Conservation (phyloP, 2,329 filamentous ascomycete genomes). For the Colletotrichum sp. region DNA sequence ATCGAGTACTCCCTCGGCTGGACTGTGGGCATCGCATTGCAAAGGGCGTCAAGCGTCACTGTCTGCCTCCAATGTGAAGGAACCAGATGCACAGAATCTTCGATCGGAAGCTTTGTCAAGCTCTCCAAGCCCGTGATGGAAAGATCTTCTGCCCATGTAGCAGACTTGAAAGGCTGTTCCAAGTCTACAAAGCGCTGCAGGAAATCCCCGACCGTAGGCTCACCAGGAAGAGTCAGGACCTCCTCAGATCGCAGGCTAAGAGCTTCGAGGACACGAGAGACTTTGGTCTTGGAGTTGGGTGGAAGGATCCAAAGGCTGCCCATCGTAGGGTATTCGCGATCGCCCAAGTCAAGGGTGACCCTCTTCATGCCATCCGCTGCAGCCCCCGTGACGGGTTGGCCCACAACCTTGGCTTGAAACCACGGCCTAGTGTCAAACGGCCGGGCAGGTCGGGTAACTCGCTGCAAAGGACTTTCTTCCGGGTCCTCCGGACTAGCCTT, state of each 20-base stretch:
- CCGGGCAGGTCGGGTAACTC: neutral
- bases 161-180: conserved; percentile 9
- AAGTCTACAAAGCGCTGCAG: conserved; percentile 4
- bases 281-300: conserved; percentile 12
- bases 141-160: neutral
- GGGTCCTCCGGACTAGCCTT: neutral
- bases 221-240: neutral
- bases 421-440: conserved; percentile 16
- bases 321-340: conserved; percentile 17
- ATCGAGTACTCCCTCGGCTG: conserved; percentile 17
- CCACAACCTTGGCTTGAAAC: conserved; percentile 11
- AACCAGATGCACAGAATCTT: conserved; percentile 2
- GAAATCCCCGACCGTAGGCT: conserved; percentile 1
- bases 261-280: conserved; percentile 5
- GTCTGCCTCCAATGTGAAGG: conserved; percentile 2
- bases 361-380: conserved; percentile 11
- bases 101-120: conserved; percentile 1
- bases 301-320: conserved; percentile 16
- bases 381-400: neutral
- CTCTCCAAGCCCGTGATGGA: neutral
- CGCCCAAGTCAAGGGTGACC: conserved; percentile 7
- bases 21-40: conserved; percentile 5
- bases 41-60: neutral
- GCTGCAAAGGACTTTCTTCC: neutral
- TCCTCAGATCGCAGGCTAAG: neutral